These are phyloP conservation scores for Cordyceps farinosa DNA, from an alignment of 2,329 filamentous ascomycete species.

Conservation along the genomic window DNA sequence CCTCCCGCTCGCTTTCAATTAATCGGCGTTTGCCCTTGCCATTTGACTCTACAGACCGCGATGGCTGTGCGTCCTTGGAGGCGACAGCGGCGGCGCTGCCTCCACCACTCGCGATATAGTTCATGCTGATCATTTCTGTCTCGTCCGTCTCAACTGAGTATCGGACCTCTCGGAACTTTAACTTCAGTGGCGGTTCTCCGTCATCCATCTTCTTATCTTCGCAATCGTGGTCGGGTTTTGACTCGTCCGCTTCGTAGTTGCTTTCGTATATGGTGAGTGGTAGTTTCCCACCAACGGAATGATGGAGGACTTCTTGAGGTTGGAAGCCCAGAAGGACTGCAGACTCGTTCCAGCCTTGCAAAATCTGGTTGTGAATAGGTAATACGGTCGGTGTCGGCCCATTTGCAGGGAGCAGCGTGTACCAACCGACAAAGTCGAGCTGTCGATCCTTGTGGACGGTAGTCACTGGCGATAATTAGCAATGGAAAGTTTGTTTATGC, in stretches of 20 bases:
- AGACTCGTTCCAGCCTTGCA: constrained; percentile 74
- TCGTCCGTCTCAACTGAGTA: constrained; percentile 92
- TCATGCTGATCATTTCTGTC: constrained; percentile 96
- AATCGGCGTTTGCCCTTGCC: constrained; percentile 50
- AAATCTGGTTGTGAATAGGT: constrained; percentile 73
- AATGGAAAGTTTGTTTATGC: not conserved
- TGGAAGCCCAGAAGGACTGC: constrained; percentile 88
- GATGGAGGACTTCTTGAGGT: constrained; percentile 53
- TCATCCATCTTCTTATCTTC: constrained; percentile 74
- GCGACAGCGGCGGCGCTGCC: constrained; percentile 69
- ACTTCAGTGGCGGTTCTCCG: constrained; percentile 49
- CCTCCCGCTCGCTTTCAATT: constrained; percentile 31
- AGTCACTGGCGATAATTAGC: constrained; percentile 58
- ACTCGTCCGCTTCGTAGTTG: constrained; percentile 67
- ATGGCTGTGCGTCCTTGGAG: constrained; percentile 40
- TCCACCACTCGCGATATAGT: constrained; percentile 82
- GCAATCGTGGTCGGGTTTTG: constrained; percentile 43
- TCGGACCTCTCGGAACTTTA: constrained; percentile 77
- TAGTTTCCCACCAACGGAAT: constrained; percentile 69
- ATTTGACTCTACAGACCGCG: constrained; percentile 44
- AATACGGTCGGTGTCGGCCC: constrained; percentile 69
- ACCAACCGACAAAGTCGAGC: constrained; percentile 90
- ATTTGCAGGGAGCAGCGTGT: constrained; percentile 68
- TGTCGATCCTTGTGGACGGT: constrained; percentile 80
- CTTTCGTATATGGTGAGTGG: constrained; percentile 91